phyloP scores from a whole-genome alignment of 2,329 filamentous ascomycete genomes.

The Rutstroemia sp. region DNA sequence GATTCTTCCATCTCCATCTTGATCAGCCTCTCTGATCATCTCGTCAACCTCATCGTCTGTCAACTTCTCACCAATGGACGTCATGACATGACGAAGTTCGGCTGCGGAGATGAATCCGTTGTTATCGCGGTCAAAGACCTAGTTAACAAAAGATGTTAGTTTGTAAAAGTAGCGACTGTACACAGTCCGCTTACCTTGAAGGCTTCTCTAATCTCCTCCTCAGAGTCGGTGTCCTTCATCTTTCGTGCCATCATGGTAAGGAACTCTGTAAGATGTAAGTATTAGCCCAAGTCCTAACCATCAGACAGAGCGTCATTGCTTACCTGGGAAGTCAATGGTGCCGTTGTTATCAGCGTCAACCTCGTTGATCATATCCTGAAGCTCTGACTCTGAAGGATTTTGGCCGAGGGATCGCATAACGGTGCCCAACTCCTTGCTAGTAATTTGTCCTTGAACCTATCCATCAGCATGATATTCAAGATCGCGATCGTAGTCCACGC shows the following conservation, averaged over 20 bases:
- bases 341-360: constrained; percentile 89
- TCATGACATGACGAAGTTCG: constrained; percentile 86
- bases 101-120: constrained; percentile 88
- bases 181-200: constrained; percentile 60
- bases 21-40: constrained; percentile 88
- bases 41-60: constrained; percentile 87
- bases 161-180: not conserved
- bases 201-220: constrained; percentile 83
- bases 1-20: constrained; percentile 82
- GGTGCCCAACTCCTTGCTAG: constrained; percentile 82
- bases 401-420: constrained; percentile 87
- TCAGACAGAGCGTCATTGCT: constrained; percentile 22
- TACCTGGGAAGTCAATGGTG: constrained; percentile 87
- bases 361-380: constrained; percentile 93
- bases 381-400: constrained; percentile 82
- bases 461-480: not conserved
- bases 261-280: constrained; percentile 54
- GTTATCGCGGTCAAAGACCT: constrained; percentile 83
- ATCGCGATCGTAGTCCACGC: not conserved
- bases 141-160: constrained; percentile 11
- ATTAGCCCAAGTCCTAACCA: constrained; percentile 20
- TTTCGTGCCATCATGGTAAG: constrained; percentile 91
- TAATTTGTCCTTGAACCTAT: constrained; percentile 65
- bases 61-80: constrained; percentile 84
- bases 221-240: constrained; percentile 90